Conservation (phyloP, 495 filamentous ascomycete genomes). For the Neurospora sp. region DNA sequence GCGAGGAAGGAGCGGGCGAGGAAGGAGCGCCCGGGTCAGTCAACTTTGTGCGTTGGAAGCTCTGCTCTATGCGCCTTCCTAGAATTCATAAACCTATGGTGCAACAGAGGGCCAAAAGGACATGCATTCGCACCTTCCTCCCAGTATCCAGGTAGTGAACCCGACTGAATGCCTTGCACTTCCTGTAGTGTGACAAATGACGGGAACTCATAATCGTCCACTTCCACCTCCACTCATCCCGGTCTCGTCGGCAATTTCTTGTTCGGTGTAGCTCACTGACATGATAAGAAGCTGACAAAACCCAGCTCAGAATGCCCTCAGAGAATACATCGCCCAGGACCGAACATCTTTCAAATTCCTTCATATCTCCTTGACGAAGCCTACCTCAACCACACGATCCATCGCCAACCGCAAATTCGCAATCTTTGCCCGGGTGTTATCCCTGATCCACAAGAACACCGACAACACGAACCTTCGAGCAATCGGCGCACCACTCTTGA, state of each 20-base stretch:
- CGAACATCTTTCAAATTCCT: background rate
- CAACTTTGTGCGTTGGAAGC: background rate
- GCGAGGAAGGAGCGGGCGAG: too few species aligned
- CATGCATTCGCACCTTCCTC: background rate
- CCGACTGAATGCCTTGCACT: background rate
- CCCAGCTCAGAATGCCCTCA: background rate
- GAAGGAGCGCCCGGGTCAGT: background rate
- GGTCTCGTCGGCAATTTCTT: background rate
- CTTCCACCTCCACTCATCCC: background rate
- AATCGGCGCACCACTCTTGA: conserved; percentile 35
- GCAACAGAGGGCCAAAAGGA: background rate
- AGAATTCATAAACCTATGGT: background rate
- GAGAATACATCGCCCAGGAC: background rate
- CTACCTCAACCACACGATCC: conserved; percentile 56
- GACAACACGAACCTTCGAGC: conserved; percentile 38
- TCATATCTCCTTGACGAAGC: conserved; percentile 58
- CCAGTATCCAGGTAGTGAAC: background rate
- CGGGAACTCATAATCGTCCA: background rate
- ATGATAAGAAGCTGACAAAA: background rate
- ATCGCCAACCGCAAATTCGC: conserved; percentile 48
- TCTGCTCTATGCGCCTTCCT: background rate
- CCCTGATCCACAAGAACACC: conserved; percentile 56
- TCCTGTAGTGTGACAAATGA: background rate
- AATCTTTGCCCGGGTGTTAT: conserved; percentile 58
- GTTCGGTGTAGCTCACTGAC: background rate